Conservation (phyloP, 1,139 yeast genomes). For the Scheffersomyces quercinus region DNA sequence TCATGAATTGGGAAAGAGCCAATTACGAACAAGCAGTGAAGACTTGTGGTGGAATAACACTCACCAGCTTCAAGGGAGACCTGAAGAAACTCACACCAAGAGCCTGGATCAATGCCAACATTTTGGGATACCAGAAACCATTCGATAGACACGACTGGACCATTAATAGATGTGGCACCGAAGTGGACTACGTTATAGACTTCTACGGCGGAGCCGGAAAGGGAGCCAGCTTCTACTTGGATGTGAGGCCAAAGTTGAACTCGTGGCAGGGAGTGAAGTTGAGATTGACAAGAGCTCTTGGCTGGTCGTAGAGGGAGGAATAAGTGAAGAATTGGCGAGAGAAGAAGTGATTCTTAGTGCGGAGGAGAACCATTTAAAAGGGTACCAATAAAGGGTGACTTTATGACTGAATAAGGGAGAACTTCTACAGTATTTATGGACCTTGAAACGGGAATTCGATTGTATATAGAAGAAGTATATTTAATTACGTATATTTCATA, state of each 20-base stretch:
- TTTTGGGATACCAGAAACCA: constrained; percentile 72
- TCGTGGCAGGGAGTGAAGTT: constrained; percentile 75
- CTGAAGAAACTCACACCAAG: constrained; percentile 82
- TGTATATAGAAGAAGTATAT: too few species aligned
- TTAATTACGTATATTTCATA: too few species aligned
- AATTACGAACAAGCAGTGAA: constrained; percentile 50
- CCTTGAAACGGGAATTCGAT: too few species aligned
- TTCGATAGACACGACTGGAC: constrained; percentile 98
- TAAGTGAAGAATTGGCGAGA: neutral
- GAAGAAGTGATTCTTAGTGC: too few species aligned
- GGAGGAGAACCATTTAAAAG: too few species aligned
- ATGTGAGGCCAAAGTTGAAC: constrained; percentile 89
- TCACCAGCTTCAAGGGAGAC: constrained; percentile 89
- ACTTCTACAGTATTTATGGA: too few species aligned
- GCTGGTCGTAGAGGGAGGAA: constrained; percentile 19
- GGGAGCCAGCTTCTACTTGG: constrained; percentile 71
- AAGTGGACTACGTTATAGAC: constrained; percentile 89
- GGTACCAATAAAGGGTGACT: too few species aligned
- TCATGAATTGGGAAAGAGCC: constrained; percentile 75
- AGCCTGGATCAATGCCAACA: constrained; percentile 68
- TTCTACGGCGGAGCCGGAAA: constrained; percentile 71
- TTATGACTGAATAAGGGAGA: too few species aligned
- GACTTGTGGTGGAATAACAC: constrained; percentile 78
- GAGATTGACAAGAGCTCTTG: constrained; percentile 62
- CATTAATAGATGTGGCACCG: constrained; percentile 81